Conservation (phyloP, 306 rosid species). For the Carpinus viminea region DNA sequence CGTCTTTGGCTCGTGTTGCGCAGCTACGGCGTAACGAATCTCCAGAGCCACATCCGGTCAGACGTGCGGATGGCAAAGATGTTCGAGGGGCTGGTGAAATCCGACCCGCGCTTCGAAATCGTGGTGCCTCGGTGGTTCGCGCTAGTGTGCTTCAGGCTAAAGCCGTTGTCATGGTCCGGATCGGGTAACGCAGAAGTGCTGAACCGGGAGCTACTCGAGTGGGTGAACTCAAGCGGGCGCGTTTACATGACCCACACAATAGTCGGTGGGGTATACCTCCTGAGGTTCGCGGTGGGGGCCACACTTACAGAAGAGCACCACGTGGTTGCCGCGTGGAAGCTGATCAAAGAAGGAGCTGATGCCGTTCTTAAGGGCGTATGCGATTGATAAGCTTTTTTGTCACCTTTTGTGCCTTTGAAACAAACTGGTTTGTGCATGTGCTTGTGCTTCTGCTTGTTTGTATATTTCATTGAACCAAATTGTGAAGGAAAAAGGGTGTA, state of each 20-base stretch:
- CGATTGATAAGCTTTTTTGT: not conserved
- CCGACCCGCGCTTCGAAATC: conserved; percentile 53
- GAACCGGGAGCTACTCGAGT: conserved; percentile 38
- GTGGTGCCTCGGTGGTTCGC: conserved; percentile 40
- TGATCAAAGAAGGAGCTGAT: conserved; percentile 33
- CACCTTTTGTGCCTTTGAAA: too few relatives aligned
- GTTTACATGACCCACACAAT: conserved; percentile 36
- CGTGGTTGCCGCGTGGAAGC: conserved; percentile 37
- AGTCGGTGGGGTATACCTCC: conserved; percentile 35
- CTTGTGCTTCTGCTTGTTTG: too few relatives aligned
- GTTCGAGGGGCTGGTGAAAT: conserved; percentile 48
- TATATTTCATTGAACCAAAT: too few relatives aligned
- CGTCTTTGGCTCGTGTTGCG: conserved; percentile 52
- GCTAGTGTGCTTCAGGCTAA: conserved; percentile 55
- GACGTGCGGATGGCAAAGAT: conserved; percentile 51
- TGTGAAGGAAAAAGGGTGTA: too few relatives aligned
- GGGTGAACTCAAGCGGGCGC: conserved; percentile 34
- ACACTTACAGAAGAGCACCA: conserved; percentile 33
- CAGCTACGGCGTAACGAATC: conserved; percentile 54
- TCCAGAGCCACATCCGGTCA: conserved; percentile 45
- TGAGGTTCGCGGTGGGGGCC: conserved; percentile 40
- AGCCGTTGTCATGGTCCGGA: conserved; percentile 17
- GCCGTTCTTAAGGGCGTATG: not conserved
- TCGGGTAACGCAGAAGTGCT: conserved; percentile 16
- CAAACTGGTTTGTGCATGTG: too few relatives aligned